Evolutionary conservation across 352 stramenopile species (phyloP).

Genomic region (Phytopythium boreale): DNA sequence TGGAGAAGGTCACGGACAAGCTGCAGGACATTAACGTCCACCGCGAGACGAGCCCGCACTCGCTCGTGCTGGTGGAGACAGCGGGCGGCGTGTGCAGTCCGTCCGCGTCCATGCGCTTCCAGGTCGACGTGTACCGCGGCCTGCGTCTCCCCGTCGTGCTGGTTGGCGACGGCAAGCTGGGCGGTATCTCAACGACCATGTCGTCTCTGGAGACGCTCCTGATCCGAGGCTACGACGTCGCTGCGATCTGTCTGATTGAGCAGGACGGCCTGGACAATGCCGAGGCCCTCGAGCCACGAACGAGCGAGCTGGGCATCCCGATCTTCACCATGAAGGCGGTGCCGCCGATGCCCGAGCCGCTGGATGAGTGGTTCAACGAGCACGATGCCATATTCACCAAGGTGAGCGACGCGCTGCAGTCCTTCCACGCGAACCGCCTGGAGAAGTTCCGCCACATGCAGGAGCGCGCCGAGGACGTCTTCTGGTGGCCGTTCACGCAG

Average conservation of each 20-base stretch:
- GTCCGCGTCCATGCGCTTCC: constrained; percentile 78
- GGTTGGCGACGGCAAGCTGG: constrained; percentile 95
- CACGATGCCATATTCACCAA: constrained; percentile 49
- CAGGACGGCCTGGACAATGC: constrained; percentile 70
- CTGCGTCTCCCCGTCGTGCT: constrained; percentile 91
- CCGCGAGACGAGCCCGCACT: constrained; percentile 27
- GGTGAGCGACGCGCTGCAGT: constrained; percentile 43
- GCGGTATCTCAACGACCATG: constrained; percentile 94
- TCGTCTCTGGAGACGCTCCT: constrained; percentile 92
- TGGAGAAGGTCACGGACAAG: constrained; percentile 65
- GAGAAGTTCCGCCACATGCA: constrained; percentile 55
- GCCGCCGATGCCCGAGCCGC: constrained; percentile 67
- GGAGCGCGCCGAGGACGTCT: constrained; percentile 60
- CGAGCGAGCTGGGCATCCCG: constrained; percentile 66
- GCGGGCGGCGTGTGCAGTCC: constrained; percentile 94
- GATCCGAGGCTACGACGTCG: constrained; percentile 90
- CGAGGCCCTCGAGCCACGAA: constrained; percentile 52
- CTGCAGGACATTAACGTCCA: constrained; percentile 37
- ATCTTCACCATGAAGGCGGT: constrained; percentile 73
- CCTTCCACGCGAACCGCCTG: constrained; percentile 56
- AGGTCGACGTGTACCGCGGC: constrained; percentile 93
- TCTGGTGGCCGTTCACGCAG: constrained; percentile 95
- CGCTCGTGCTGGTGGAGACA: constrained; percentile 91
- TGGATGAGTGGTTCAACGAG: constrained; percentile 63
- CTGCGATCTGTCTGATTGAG: constrained; percentile 79